A percentile compares a stretch with the other conserved stretches of the same genome.
These are phyloP conservation scores for Adiantum capillusveneris DNA, from an alignment of 75 land plant species.

Conservation along the genomic window DNA sequence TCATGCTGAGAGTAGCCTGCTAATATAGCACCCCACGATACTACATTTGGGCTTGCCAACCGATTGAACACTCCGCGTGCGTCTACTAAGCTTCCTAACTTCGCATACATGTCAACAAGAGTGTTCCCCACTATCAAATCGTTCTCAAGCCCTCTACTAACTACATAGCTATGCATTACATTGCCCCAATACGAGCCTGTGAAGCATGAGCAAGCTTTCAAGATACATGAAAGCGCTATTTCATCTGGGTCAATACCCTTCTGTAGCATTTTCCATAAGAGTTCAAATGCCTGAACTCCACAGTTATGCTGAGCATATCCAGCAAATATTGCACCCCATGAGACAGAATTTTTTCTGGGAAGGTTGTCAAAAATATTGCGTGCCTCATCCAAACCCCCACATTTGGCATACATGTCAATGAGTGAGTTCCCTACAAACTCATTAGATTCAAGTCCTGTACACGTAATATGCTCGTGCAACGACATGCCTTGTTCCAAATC, in stretches of 20 bases:
- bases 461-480: constrained; percentile 32
- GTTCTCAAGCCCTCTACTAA: constrained; percentile 25
- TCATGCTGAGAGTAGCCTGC: constrained; percentile 44
- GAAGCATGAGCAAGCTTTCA: constrained; percentile 37
- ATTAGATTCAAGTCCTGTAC: constrained; percentile 30
- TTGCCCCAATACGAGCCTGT: constrained; percentile 24
- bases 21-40: constrained; percentile 64
- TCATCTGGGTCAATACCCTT: constrained; percentile 34
- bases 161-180: constrained; percentile 40
- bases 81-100: constrained; percentile 29
- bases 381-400: constrained; percentile 45
- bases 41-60: constrained; percentile 27
- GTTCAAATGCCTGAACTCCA: constrained; percentile 27
- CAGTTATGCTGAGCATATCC: constrained; percentile 24
- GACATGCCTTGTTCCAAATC: constrained; percentile 34
- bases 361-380: constrained; percentile 28
- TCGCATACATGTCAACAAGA: constrained; percentile 57
- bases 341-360: constrained; percentile 31
- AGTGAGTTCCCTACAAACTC: constrained; percentile 36
- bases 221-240: constrained; percentile 36
- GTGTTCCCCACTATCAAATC: constrained; percentile 48
- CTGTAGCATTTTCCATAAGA: constrained; percentile 45
- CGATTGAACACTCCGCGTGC: constrained; percentile 39
- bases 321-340: constrained; percentile 52
- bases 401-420: constrained; percentile 65